Base-by-base conservation (phyloP, 2,329 filamentous ascomycete genomes). In the Coleophoma eucalyptorum region DNA sequence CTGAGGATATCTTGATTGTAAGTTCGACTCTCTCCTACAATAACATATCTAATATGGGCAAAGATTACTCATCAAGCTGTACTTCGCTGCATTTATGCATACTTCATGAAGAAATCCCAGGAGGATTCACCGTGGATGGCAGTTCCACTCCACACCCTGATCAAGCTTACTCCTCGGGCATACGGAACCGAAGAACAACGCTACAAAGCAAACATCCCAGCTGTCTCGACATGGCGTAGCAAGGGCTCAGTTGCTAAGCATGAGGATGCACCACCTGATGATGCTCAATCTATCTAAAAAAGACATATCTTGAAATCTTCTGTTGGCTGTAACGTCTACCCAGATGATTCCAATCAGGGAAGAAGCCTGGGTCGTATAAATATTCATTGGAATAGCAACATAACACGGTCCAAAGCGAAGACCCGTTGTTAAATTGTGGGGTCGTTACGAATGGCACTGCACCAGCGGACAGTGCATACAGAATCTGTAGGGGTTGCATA, bases 21-120 rank as follows among this genome's bases (percentile, higher is more conserved):
- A 44, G 42, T 44, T 26, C 5, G 13, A 6, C 15, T 13, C 40
- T 7, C 31, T 26, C 20, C 41, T 43, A 15, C 20, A 32, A 15
- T 31, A 3, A 13, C 42, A 13, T 31, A 11, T 15, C 26, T 44
- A 6, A 42, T 42, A 20, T 21, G 10, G 19, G 12, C 7, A 21
- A 42, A 44, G 42, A 26, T 99, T 55, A 97, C 94, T 3, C 94
- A 99, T 68, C 94, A 99, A 72, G 94, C 94, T 13, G 93, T 99
- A 33, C 77, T 99, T 55, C 84, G 94, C 53, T 99, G 94, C 75
- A 96, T 99, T 63, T 99, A 97, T 66, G 90, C 94, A 31, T 99
- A 99, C 71, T 99, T 97, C 69, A 96, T 97, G 88, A 96, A 97
- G 64, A 90, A 94, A 63, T 87, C 90, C 49, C 94, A 97, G 70